Base-by-base conservation (phyloP, 345 rosid species). In the Aquilaria sinensis region DNA sequence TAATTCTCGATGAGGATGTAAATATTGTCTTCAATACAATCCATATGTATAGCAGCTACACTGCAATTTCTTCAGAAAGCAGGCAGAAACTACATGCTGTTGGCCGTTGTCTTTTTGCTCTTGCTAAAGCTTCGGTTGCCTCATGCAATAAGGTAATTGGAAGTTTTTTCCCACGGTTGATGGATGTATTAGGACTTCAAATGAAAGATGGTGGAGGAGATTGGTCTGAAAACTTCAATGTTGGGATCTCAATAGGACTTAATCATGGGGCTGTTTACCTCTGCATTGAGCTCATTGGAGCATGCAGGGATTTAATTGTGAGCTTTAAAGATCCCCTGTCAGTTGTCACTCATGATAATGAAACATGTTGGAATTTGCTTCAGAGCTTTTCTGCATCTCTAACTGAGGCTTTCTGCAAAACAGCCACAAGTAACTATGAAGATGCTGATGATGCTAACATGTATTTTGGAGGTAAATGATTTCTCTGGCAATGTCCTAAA, bases 221-320 rank as follows among this genome's bases (percentile, higher is more conserved):
- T 69, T 67, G 37, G 69, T 68, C 63, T 51, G 74, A 66, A 10
- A 67, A 67, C 54, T 72, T 16, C 48, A 67, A 71, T 47, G 63
- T 50, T 52, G 63, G 62, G 32, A 67, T 68, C 51, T 67, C 77
- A n/a, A 74, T 66, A 59, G 74, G 69, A 70, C 73, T 69, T 65
- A 71, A 75, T 73, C 77, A 78, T 51, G 97, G 92, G 64, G 84
- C 85, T 68, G 78, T 86, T 69, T 85, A 80, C 78, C 85, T 94
- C 55, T 77, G 82, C 74, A 67, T 81, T 37, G 80, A 80, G 68
- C 85, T 94, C 67, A 90, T 90, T 67, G 74, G 71, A 70, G 89
- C 96, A 63, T 80, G 84, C 64, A 80, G 82, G 80, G 89, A 93
- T 67, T 71, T 84, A 73, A 63, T 56, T 59, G 45, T 66, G 46